These are phyloP conservation scores for Ramaria sp. DNA, from an alignment of 768 basidiomycete genomes.

Conservation along the genomic window DNA sequence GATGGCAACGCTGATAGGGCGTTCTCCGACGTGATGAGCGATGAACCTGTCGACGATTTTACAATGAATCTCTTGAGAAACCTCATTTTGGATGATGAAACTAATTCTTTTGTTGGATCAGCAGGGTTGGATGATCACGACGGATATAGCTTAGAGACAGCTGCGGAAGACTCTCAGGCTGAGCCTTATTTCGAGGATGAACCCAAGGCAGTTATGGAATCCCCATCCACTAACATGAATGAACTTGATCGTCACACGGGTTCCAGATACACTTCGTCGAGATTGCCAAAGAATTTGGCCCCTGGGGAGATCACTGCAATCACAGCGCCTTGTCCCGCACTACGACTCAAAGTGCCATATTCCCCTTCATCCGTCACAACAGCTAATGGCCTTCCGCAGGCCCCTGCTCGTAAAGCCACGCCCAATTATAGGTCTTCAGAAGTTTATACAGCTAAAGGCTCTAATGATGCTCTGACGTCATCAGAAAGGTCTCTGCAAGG, in stretches of 20 bases:
- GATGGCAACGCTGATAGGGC: background rate
- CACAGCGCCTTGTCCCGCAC: background rate
- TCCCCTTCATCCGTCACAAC: background rate
- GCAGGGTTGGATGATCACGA: background rate
- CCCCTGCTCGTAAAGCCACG: background rate
- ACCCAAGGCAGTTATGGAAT: background rate
- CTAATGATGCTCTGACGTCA: too few relatives aligned
- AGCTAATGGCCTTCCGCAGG: too few relatives aligned
- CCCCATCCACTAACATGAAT: background rate
- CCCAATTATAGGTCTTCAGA: background rate
- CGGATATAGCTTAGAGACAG: background rate
- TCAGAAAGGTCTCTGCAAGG: background rate
- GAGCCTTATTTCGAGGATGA: background rate
- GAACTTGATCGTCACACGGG: background rate
- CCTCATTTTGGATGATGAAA: background rate
- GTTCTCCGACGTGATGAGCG: background rate
- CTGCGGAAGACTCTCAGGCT: background rate
- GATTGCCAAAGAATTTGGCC: background rate
- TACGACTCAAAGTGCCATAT: background rate
- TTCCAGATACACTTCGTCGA: background rate
- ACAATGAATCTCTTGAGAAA: background rate
- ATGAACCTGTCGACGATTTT: background rate
- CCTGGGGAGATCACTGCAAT: background rate
- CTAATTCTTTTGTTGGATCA: background rate
- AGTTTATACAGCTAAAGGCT: background rate